These are phyloP conservation scores for Euphorbia lathyris DNA, from an alignment of 345 rosid genomes.

Conservation along the genomic window DNA sequence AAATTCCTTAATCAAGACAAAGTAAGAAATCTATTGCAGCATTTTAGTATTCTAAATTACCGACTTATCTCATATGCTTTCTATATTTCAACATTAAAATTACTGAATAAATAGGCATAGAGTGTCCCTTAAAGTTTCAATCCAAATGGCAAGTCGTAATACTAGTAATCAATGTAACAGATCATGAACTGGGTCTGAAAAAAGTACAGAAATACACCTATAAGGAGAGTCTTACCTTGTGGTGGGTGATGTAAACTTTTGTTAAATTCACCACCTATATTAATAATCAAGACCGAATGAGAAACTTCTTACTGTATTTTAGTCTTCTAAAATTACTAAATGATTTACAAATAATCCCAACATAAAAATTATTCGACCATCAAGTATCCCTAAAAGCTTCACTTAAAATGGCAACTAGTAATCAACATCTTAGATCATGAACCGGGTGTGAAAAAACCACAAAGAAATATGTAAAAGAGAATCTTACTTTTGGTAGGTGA, in stretches of 20 bases:
- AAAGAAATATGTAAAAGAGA: neutral
- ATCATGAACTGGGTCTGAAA: no score
- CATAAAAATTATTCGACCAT: neutral
- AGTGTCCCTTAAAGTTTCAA: no score
- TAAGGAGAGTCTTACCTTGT: no score
- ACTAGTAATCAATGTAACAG: no score
- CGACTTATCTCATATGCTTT: no score
- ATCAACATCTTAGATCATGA: neutral
- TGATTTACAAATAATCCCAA: neutral
- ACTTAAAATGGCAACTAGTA: neutral
- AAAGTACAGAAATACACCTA: no score
- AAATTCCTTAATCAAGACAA: no score
- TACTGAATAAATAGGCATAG: no score
- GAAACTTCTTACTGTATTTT: neutral
- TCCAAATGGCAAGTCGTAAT: no score
- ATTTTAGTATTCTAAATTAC: no score
- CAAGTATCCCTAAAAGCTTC: neutral
- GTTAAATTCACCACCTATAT: neutral
- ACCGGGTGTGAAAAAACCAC: neutral
- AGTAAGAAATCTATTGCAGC: no score
- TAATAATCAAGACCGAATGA: neutral
- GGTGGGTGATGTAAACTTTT: neutral
- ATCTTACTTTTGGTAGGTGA: conserved; percentile 62
- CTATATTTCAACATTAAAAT: no score
- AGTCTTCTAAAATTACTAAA: neutral